A percentile compares a stretch with the other conserved stretches of the same genome.
phyloP scores from a whole-genome alignment of 345 rosid genomes.

The Eucalyptus decipiens region DNA sequence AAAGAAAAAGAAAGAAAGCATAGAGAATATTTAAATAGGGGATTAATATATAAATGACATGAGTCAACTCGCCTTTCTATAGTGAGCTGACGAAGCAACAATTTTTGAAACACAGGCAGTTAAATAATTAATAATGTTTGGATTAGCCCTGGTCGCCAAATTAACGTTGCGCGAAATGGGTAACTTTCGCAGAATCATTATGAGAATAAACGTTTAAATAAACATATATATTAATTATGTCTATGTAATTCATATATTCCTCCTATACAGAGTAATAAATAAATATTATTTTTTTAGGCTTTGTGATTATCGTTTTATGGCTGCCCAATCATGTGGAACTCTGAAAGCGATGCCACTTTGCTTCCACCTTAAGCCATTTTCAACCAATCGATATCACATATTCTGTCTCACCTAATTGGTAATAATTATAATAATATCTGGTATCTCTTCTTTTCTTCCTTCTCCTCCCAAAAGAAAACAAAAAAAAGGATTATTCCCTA shows the following conservation, averaged over 20 bases:
- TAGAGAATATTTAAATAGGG: not conserved
- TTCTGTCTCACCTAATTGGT: constrained; percentile 22
- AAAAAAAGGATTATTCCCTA: not conserved
- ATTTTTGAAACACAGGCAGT: not conserved
- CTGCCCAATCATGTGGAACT: constrained; percentile 27
- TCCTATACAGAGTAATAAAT: not conserved
- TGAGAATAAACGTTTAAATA: not conserved
- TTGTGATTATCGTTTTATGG: not conserved
- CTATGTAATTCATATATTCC: not conserved
- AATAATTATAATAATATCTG: not conserved
- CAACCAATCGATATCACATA: constrained; percentile 16
- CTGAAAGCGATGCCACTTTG: constrained; percentile 31
- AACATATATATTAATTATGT: not conserved
- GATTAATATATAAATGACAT: not conserved
- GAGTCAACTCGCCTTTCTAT: not conserved
- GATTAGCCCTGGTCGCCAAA: not conserved
- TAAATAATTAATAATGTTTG: not conserved
- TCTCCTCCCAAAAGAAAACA: not conserved
- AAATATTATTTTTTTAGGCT: not conserved
- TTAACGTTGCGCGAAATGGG: not conserved
- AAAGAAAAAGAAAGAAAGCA: not conserved
- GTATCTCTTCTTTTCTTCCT: not conserved
- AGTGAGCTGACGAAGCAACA: not conserved
- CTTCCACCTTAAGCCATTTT: constrained; percentile 68
- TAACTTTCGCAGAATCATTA: not conserved